These are phyloP conservation scores for Pythium dissimile DNA, from an alignment of 352 stramenopile genomes.

Conservation along the genomic window DNA sequence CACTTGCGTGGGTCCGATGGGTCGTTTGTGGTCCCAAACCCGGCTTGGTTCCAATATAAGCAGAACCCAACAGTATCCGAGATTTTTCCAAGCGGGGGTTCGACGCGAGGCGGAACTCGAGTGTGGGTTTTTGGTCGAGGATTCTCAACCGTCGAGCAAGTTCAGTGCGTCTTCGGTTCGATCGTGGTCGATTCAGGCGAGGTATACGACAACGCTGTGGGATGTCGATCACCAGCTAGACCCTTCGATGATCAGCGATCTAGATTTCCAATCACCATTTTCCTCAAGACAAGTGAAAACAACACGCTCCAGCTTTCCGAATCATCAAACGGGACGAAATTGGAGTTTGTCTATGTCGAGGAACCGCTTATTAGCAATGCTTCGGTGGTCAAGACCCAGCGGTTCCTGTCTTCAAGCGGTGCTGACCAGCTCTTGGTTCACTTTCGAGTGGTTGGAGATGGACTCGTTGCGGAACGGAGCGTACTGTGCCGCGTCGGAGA, in stretches of 20 bases:
- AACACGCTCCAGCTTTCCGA: neutral
- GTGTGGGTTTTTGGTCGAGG: constrained; percentile 12
- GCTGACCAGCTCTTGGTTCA: neutral
- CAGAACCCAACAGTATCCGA: neutral
- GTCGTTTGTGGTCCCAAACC: neutral
- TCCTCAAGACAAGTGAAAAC: neutral
- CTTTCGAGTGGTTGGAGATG: neutral
- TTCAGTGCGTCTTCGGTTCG: constrained; percentile 12
- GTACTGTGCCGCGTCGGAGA: constrained; percentile 6
- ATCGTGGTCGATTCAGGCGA: neutral
- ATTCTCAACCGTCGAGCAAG: constrained; percentile 8
- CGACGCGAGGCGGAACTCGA: neutral
- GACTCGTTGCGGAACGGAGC: neutral
- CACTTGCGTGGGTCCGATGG: neutral
- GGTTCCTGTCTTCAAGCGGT: neutral
- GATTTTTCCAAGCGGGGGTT: neutral
- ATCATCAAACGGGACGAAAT: neutral
- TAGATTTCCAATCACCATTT: neutral
- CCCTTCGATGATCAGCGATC: neutral
- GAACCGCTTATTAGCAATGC: neutral
- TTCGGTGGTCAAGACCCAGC: neutral
- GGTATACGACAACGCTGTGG: constrained; percentile 11
- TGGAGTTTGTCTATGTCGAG: constrained; percentile 1
- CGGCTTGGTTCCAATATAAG: constrained; percentile 16
- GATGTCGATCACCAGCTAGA: neutral